A percentile compares a stretch with the other conserved stretches of the same genome.
Evolutionary conservation across 164 flowering plant species (phyloP).

Genomic region (Buxus sempervirens): DNA sequence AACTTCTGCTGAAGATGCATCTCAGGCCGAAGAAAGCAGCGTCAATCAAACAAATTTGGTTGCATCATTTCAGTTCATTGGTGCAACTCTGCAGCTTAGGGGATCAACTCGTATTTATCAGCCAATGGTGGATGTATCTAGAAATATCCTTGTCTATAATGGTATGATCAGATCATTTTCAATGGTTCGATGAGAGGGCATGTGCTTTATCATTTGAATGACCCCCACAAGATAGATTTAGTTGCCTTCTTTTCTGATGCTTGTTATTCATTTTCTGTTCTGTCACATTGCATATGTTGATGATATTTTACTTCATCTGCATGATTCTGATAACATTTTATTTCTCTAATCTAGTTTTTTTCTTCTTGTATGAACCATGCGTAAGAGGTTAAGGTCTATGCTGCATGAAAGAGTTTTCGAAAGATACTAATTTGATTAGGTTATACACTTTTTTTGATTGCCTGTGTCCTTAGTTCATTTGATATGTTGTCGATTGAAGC

Average conservation of each 20-base stretch:
- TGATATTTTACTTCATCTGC: background rate
- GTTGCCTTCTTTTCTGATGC: background rate
- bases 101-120: conserved; percentile 61
- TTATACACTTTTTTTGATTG: too few species aligned
- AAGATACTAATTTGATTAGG: too few species aligned
- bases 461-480: too few species aligned
- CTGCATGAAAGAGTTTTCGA: too few species aligned
- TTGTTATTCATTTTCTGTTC: background rate
- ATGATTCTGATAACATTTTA: too few species aligned
- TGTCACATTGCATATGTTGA: background rate
- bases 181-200: background rate
- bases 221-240: background rate
- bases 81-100: conserved; percentile 84
- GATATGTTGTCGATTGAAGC: too few species aligned
- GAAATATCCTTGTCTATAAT: conserved; percentile 80
- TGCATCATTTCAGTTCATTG: conserved; percentile 63
- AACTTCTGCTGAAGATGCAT: conserved; percentile 16
- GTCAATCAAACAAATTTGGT: conserved; percentile 7
- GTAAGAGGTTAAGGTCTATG: too few species aligned
- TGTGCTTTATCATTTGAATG: background rate
- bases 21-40: conserved; percentile 11
- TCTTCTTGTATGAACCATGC: too few species aligned
- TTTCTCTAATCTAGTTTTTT: too few species aligned
- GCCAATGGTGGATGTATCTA: conserved; percentile 62
- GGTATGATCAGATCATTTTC: conserved; percentile 36